Evolutionary conservation across 768 basidiomycete genomes (phyloP), one percentile per base, ranked within the genome.

Genomic region (Amanita fuliginea): DNA sequence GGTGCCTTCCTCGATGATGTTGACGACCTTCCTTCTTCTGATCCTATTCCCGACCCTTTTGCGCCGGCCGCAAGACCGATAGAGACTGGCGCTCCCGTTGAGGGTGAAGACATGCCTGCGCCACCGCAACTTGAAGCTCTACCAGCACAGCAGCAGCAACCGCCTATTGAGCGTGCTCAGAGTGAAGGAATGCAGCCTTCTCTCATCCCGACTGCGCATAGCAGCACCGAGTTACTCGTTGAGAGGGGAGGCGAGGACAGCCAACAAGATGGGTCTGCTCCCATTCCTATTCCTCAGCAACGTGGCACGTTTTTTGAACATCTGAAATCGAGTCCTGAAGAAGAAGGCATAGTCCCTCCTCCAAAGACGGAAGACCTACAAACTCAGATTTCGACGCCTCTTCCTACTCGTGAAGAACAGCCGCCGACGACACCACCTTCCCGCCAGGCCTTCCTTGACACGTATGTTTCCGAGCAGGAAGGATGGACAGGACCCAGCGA

Each of bases 1-100:
- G 73, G 73, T 4, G 75, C 73, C 6, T 72, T 79, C 60, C 78
- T 74, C 0, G 74, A 72, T 19, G 74, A 76, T 44, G 67, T 71
- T 3, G 77, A 79, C 36, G 67, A 68, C 6, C 60, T 76, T 42
- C 65, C 67, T 6, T 62, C 65, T 26, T 36, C 46, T 10, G 52
- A 58, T 28, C 45, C 58, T 1, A 62, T 65, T 28, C 22, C 35
- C 4, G 67, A 71, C 44, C 66, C 69, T 1, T 65, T 56, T 32
- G 50, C 58, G 4, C 35, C 35, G 26, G 56, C 57, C 36, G 33
- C 55, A 19, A 53, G 32, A 32, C 32, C 32, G 7, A 32, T 13
- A 13, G 32, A 30, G 10, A 30, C 13, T 11, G 26, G 26, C 14
- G 30, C 22, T 42, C 14, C 19, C 16, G 11, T 42, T 26, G 19